Evolutionary conservation across 2,329 filamentous ascomycete species (phyloP).

Genomic region (Emmonsiellopsis sp.): DNA sequence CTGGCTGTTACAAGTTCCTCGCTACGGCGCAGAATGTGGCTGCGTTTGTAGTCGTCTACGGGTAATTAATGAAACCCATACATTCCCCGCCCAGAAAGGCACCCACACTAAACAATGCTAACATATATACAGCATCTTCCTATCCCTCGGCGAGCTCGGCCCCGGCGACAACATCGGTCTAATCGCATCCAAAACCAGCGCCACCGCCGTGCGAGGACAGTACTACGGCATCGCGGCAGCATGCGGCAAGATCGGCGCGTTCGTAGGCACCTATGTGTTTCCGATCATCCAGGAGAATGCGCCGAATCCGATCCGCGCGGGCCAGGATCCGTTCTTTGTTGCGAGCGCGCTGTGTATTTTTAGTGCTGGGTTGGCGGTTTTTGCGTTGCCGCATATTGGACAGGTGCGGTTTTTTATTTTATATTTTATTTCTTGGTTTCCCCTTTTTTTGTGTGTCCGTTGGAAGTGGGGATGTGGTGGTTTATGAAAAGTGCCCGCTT

Average conservation of each 20-base stretch:
- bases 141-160: slow-evolving; percentile 69
- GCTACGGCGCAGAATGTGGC: slow-evolving; percentile 58
- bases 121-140: slow-evolving; percentile 48
- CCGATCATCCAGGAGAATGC: slow-evolving; percentile 56
- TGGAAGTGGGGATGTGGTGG: background rate
- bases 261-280: slow-evolving; percentile 77
- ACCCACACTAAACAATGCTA: background rate
- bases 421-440: background rate
- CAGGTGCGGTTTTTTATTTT: slow-evolving; percentile 30
- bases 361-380: slow-evolving; percentile 56
- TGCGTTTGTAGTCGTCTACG: slow-evolving; percentile 71
- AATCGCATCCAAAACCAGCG: slow-evolving; percentile 76
- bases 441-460: background rate
- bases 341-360: slow-evolving; percentile 68
- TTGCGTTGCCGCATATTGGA: slow-evolving; percentile 65
- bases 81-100: background rate
- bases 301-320: slow-evolving; percentile 47
- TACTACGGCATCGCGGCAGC: slow-evolving; percentile 50
- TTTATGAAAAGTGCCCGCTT: background rate
- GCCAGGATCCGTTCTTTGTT: slow-evolving; percentile 89
- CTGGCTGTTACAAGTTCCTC: slow-evolving; percentile 65
- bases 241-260: slow-evolving; percentile 50
- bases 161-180: slow-evolving; percentile 89
- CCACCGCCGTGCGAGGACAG: slow-evolving; percentile 76
- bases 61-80: slow-evolving; percentile 27